Conservation (phyloP, 352 stramenopile species). For the Thalassiosira hispida region DNA sequence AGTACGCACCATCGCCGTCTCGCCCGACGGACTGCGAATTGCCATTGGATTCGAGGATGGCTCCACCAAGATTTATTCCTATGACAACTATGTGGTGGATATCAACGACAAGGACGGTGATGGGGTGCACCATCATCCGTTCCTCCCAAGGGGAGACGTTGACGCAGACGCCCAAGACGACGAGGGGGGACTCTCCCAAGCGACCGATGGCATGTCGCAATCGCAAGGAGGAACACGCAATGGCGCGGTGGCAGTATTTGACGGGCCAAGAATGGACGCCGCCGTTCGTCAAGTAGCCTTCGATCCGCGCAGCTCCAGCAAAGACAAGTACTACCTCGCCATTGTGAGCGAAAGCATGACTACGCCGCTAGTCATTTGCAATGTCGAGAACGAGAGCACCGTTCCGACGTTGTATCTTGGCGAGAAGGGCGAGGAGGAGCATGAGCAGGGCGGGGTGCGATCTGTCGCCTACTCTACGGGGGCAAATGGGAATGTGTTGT, state of each 20-base stretch:
- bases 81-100: constrained; percentile 29
- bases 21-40: constrained; percentile 33
- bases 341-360: constrained; percentile 57
- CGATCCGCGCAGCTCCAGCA: constrained; percentile 23
- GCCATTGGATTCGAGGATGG: constrained; percentile 72
- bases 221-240: neutral
- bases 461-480: constrained; percentile 36
- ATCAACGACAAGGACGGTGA: neutral
- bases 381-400: constrained; percentile 36
- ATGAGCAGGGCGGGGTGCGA: constrained; percentile 49
- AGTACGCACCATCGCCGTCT: neutral
- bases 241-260: neutral
- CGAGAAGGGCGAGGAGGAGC: constrained; percentile 39
- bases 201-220: constrained; percentile 8
- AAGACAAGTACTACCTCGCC: constrained; percentile 43
- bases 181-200: constrained; percentile 10
- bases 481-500: neutral
- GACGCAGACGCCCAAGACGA: constrained; percentile 14
- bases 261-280: constrained; percentile 51
- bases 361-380: constrained; percentile 39
- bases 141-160: constrained; percentile 8
- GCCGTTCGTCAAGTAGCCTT: constrained; percentile 65
- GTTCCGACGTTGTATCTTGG: constrained; percentile 26
- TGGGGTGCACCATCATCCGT: constrained; percentile 35
- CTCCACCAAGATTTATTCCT: constrained; percentile 60